These are phyloP conservation scores for Penicillium ucsense DNA, from an alignment of 495 filamentous ascomycete species.

Conservation along the genomic window DNA sequence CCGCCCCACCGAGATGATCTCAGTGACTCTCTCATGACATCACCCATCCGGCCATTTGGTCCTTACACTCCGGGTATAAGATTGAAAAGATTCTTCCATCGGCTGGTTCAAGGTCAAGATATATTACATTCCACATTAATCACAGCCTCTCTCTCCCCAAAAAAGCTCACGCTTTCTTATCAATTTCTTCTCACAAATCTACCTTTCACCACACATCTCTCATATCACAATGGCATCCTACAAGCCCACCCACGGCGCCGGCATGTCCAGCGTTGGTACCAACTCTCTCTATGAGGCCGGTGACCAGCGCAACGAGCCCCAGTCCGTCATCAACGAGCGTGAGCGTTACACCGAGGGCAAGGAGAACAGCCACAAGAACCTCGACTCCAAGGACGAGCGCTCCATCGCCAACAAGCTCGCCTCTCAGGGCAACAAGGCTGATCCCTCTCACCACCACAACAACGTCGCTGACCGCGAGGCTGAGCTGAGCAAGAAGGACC, in stretches of 20 bases:
- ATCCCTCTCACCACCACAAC: conserved; percentile 24
- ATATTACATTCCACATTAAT: too few relatives aligned
- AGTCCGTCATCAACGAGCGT: conserved; percentile 43
- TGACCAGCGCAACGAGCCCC: conserved; percentile 59
- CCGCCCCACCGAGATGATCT: conserved; percentile 26
- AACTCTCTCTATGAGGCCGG: conserved; percentile 49
- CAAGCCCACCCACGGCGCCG: conserved; percentile 14
- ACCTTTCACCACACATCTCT: background rate
- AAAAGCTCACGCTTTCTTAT: background rate
- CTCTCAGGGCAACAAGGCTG: conserved; percentile 40
- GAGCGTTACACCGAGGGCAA: conserved; percentile 60
- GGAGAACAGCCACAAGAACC: conserved; percentile 51
- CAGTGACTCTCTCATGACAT: conserved; percentile 30
- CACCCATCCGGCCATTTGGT: conserved; percentile 6
- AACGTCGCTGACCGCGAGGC: conserved; percentile 42
- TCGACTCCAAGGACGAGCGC: conserved; percentile 74
- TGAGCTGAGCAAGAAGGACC: conserved; percentile 49
- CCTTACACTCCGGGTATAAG: conserved; percentile 9
- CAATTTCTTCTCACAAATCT: background rate
- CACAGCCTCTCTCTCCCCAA: background rate
- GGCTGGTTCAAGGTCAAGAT: too few relatives aligned
- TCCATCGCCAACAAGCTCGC: conserved; percentile 70
- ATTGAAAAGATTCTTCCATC: background rate
- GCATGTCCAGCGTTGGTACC: conserved; percentile 44
- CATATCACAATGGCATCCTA: background rate